Evolutionary conservation across 2,329 filamentous ascomycete species (phyloP).

Genomic region (Aspergillus novoparasiticus): DNA sequence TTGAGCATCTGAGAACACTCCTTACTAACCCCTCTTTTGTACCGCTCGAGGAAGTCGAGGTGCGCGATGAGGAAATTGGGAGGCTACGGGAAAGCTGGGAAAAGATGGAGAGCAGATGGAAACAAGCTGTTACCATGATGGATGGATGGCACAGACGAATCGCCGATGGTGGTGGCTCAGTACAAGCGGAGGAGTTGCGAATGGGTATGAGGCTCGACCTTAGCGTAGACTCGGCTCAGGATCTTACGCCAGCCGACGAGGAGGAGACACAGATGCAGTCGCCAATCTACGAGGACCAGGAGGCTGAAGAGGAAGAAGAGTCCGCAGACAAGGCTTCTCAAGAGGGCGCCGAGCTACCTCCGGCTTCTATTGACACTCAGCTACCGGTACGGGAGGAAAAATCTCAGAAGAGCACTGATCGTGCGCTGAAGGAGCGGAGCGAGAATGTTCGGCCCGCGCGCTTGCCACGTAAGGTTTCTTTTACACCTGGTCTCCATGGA

Average conservation of each 20-base stretch:
- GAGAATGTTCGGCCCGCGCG: slow-evolving; percentile 36
- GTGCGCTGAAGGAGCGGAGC: slow-evolving; percentile 40
- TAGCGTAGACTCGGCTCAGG: slow-evolving; percentile 30
- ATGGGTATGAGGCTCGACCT: slow-evolving; percentile 46
- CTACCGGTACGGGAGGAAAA: slow-evolving; percentile 12
- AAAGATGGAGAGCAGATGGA: slow-evolving; percentile 89
- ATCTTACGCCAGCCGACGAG: slow-evolving; percentile 20
- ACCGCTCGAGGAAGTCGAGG: slow-evolving; percentile 87
- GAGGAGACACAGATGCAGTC: slow-evolving; percentile 28
- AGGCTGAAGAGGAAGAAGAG: slow-evolving; percentile 33
- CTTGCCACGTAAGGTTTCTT: slow-evolving; percentile 41
- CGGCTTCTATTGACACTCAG: neutral
- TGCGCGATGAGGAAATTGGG: slow-evolving; percentile 88
- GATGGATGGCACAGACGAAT: slow-evolving; percentile 88
- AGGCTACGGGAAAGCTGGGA: slow-evolving; percentile 84
- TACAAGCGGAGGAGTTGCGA: slow-evolving; percentile 47
- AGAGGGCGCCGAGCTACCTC: neutral
- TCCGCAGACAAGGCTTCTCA: slow-evolving; percentile 20
- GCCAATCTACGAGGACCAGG: slow-evolving; percentile 36
- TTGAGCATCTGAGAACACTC: slow-evolving; percentile 79
- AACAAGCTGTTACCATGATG: slow-evolving; percentile 86
- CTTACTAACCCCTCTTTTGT: slow-evolving; percentile 97
- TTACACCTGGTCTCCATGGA: slow-evolving; percentile 36
- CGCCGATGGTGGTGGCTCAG: slow-evolving; percentile 46
- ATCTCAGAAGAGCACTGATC: slow-evolving; percentile 24